phyloP scores from a whole-genome alignment of 2,329 filamentous ascomycete species.

The Acrocalymma vagum region DNA sequence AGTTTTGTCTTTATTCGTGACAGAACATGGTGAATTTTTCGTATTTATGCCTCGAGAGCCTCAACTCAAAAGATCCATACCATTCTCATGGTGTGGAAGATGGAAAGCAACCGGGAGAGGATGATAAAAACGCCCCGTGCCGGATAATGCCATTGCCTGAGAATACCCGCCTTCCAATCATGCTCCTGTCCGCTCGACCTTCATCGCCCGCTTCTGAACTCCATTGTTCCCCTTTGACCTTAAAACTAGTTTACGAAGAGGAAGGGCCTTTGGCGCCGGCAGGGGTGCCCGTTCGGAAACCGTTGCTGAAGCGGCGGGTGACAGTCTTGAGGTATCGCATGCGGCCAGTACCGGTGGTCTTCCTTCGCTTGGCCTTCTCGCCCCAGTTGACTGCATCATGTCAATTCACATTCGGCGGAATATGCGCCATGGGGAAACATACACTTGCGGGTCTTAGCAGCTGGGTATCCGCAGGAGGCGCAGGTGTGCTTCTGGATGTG shows the following conservation, averaged over 20 bases:
- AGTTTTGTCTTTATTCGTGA: constrained; percentile 43
- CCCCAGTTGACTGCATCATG: constrained; percentile 88
- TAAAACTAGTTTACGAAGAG: constrained; percentile 33
- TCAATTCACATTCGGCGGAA: constrained; percentile 27
- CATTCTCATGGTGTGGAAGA: constrained; percentile 40
- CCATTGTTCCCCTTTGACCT: constrained; percentile 20
- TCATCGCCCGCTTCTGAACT: constrained; percentile 33
- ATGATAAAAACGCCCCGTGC: constrained; percentile 48
- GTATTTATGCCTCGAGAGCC: constrained; percentile 47
- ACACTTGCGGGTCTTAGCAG: constrained; percentile 99
- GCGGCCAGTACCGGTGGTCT: constrained; percentile 97
- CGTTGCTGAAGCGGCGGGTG: constrained; percentile 94
- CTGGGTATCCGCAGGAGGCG: constrained; percentile 93
- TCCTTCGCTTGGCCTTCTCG: constrained; percentile 99
- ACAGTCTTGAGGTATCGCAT: constrained; percentile 95
- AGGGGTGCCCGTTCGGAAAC: constrained; percentile 90
- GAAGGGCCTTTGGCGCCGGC: constrained; percentile 79
- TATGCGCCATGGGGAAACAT: constrained; percentile 61
- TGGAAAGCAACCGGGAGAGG: constrained; percentile 43
- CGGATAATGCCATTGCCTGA: constrained; percentile 47
- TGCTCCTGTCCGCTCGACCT: constrained; percentile 36
- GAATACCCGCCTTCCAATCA: constrained; percentile 40
- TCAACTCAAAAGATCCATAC: constrained; percentile 33
- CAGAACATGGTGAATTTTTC: constrained; percentile 51
- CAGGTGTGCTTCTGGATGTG: constrained; percentile 99